phyloP scores from a whole-genome alignment of 2,329 filamentous ascomycete species.

The Colletotrichum brevisporum region DNA sequence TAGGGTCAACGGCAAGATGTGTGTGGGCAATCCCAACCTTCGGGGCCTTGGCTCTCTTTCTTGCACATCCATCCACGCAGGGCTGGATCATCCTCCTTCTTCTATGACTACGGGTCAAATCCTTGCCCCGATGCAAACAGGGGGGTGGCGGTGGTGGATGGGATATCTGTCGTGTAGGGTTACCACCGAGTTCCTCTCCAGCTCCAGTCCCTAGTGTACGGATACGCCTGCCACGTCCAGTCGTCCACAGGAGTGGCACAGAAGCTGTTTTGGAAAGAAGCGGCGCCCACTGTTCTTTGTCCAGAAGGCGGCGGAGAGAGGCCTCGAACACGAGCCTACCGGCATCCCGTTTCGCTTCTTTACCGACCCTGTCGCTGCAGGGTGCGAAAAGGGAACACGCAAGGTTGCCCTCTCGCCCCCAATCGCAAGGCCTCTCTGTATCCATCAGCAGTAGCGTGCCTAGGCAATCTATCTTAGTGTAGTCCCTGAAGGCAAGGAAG shows the following conservation, averaged over 20 bases:
- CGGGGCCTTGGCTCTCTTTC: conserved; percentile 1
- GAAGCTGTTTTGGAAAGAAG: conserved; percentile 31
- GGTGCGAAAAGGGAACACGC: conserved; percentile 3
- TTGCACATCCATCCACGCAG: conserved; percentile 1
- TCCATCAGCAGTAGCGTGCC: background rate
- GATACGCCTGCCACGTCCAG: conserved; percentile 16
- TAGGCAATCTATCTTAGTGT: background rate
- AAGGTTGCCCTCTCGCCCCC: conserved; percentile 1
- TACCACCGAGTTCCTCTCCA: conserved; percentile 1
- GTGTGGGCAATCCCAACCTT: conserved; percentile 1
- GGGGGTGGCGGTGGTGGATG: conserved; percentile 1
- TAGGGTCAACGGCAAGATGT: conserved; percentile 21
- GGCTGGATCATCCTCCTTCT: conserved; percentile 5
- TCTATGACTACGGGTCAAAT: conserved; percentile 2
- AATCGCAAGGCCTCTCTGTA: background rate
- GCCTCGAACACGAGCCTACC: conserved; percentile 3
- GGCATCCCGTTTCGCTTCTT: conserved; percentile 16
- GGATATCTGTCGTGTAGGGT: conserved; percentile 25
- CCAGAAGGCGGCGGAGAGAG: background rate
- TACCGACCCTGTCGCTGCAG: conserved; percentile 20
- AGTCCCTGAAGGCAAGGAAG: background rate
- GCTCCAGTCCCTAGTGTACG: conserved; percentile 15
- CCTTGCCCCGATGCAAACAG: conserved; percentile 18
- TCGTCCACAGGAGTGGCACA: conserved; percentile 25
- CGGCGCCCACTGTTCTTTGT: conserved; percentile 15